Percentiles rank a stretch among this genome's conserved stretches.
phyloP scores from a whole-genome alignment of 225 moss, liverwort and hornwort genomes.

The Bryoerythrophyllum caledonicum region DNA sequence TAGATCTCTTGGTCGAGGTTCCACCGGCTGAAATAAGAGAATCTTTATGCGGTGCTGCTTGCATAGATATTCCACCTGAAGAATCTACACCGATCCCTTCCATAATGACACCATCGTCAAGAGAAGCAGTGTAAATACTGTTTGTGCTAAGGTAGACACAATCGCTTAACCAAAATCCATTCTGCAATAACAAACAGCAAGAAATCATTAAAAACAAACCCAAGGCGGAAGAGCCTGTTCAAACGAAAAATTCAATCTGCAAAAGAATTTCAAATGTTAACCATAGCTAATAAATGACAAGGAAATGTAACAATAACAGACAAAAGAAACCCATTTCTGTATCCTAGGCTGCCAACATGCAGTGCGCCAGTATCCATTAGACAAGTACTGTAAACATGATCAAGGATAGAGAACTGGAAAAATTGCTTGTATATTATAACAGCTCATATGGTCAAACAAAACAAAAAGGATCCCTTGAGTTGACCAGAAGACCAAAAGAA shows the following conservation, averaged over 20 bases:
- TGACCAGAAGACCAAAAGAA: neutral
- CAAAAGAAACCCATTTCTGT: neutral
- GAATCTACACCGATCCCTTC: constrained; percentile 63
- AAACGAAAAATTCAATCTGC: neutral
- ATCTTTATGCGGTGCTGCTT: constrained; percentile 46
- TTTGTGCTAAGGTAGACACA: constrained; percentile 74
- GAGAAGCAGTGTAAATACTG: constrained; percentile 71
- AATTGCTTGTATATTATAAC: neutral
- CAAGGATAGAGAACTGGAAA: neutral
- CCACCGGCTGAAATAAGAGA: constrained; percentile 39
- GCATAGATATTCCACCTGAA: constrained; percentile 32
- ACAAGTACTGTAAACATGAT: neutral
- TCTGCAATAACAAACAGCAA: constrained; percentile 58
- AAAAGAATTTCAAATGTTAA: constrained; percentile 6
- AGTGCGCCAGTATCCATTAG: neutral
- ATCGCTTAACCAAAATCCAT: constrained; percentile 85
- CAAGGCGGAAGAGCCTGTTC: neutral
- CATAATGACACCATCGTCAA: constrained; percentile 80
- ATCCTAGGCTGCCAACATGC: neutral
- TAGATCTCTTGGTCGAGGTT: constrained; percentile 49
- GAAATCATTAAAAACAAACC: constrained; percentile 1
- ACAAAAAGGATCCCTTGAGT: constrained; percentile 1
- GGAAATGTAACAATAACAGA: neutral
- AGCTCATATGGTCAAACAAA: constrained; percentile 2
- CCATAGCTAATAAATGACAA: neutral